Base-by-base conservation (phyloP, 2,329 filamentous ascomycete species). In the Pseudocercospora cruenta region DNA sequence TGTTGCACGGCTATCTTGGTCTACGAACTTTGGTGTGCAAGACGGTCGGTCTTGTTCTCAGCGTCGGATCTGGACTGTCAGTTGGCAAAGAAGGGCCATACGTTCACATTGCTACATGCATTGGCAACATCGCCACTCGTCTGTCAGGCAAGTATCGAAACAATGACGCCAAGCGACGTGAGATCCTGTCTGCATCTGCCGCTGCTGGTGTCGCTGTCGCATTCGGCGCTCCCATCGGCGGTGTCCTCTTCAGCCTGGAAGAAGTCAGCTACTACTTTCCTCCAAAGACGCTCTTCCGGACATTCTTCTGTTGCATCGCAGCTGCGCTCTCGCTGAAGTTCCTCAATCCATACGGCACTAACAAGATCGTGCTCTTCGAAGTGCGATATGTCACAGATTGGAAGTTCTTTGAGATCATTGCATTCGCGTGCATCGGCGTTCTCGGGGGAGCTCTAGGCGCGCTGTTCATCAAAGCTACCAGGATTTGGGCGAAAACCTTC, bases 231-330 rank as follows among this genome's bases (percentile, higher is more conserved):
- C 94, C 94, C 1, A 88, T 91, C 49, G 93, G 93, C 8, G 94
- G 94, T 60, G 93, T 97, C 1, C 84, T 98, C 2, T 98, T 98
- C 79, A 93, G 93, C 36, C 80, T 98, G 31, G 95, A 99, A 79
- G 95, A 98, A 84, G 94, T 98, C 68, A 90, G 92, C 72, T 98
- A 98, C 79, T 98, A 98, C 79, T 98, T 98, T 78, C 94, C 95
- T 0, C 93, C 94, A 5, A 98, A 99, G 81, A 98, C 94, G 0
- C 86, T 99, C 8, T 99, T 99, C 82, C 86, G 95, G 61, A 98
- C 95, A 0, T 99, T 99, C 79, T 98, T 98, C 80, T 98, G 94
- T 82, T 98, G 94, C 79, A 98, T 98, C 73, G 85, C 83, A 33
- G 94, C 95, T 1, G 93, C 95, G 0, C 80, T 99, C 36, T 94